Conservation (phyloP, 2,329 filamentous ascomycete genomes). For the Sarocladium strictum region DNA sequence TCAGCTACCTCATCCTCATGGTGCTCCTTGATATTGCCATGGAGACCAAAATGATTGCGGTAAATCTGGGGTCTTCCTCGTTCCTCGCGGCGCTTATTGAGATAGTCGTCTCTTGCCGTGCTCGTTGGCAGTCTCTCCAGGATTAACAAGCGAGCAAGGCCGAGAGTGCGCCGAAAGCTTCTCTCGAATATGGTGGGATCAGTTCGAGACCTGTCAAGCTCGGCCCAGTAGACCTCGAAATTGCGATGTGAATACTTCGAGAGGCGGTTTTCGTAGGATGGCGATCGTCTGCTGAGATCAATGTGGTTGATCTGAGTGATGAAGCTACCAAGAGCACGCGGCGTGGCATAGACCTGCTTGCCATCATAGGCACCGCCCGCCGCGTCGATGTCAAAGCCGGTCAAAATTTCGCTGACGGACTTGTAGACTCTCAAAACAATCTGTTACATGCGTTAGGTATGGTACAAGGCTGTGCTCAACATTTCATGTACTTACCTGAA, state of each 20-base stretch:
- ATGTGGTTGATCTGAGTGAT: conserved; percentile 79
- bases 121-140: conserved; percentile 70
- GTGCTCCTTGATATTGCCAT: conserved; percentile 69
- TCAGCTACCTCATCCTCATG: conserved; percentile 79
- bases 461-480: neutral
- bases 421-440: conserved; percentile 84
- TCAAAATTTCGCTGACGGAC: conserved; percentile 75
- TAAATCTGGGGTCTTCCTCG: conserved; percentile 59
- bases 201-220: conserved; percentile 66
- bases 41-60: conserved; percentile 33
- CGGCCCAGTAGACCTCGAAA: conserved; percentile 77
- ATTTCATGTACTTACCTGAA: conserved; percentile 43
- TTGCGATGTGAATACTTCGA: conserved; percentile 81
- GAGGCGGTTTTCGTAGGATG: conserved; percentile 81
- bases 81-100: conserved; percentile 63
- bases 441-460: conserved; percentile 30
- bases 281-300: conserved; percentile 72
- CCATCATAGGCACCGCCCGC: conserved; percentile 78
- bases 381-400: conserved; percentile 84
- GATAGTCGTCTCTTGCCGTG: conserved; percentile 62
- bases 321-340: conserved; percentile 70
- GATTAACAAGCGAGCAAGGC: conserved; percentile 72
- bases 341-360: conserved; percentile 70
- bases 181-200: conserved; percentile 86
- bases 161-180: conserved; percentile 68